phyloP scores from a whole-genome alignment of 345 rosid genomes.

The Eucalyptus guilfoylei region DNA sequence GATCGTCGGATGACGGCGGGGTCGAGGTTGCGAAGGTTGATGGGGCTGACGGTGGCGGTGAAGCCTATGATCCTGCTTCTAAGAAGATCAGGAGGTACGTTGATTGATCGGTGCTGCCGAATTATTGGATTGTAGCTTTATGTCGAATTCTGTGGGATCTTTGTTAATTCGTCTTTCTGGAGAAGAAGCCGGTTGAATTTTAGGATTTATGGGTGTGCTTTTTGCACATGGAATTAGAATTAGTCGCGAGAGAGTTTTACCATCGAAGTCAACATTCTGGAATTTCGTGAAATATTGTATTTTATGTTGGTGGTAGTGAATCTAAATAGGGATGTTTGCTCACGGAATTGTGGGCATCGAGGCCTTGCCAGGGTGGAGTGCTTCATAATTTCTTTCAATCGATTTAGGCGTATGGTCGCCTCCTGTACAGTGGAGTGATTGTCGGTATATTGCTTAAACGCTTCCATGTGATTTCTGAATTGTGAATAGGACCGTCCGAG shows the following conservation, averaged over 20 bases:
- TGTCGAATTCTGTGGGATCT: background rate
- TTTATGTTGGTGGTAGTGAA: background rate
- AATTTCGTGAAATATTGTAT: background rate
- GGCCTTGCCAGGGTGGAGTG: background rate
- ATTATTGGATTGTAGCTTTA: background rate
- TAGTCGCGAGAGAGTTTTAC: background rate
- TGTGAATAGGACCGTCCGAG: background rate
- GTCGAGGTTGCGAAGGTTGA: background rate
- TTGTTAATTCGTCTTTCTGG: background rate
- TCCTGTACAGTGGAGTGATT: background rate
- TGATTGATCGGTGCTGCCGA: background rate
- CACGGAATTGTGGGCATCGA: background rate
- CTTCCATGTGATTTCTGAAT: background rate
- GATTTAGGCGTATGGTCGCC: background rate
- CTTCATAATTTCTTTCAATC: background rate
- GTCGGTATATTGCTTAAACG: background rate
- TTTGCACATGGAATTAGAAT: background rate
- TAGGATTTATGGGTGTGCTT: background rate
- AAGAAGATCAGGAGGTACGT: conserved; percentile 57
- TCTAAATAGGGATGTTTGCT: background rate
- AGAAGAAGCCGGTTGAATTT: background rate
- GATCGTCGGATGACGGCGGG: background rate
- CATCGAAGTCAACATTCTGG: background rate
- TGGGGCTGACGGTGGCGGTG: conserved; percentile 5
- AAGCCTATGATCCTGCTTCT: conserved; percentile 30